Conservation (phyloP, 2,329 filamentous ascomycete genomes). For the Alternaria solani region DNA sequence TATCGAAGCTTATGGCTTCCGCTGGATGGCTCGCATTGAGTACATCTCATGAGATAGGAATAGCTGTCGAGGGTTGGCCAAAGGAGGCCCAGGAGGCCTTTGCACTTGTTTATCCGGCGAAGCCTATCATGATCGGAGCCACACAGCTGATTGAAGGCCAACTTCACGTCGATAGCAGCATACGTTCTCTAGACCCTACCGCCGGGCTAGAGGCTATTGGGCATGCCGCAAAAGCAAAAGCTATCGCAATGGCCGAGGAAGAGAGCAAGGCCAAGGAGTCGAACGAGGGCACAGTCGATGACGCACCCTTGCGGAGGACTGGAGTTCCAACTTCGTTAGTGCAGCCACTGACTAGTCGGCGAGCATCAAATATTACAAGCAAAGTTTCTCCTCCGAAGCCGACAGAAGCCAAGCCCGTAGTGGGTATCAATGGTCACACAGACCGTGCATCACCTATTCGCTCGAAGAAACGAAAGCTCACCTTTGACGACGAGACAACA, state of each 20-base stretch:
- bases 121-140: constrained; percentile 65
- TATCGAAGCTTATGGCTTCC: constrained; percentile 67
- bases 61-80: constrained; percentile 75
- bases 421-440: not conserved
- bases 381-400: constrained; percentile 34
- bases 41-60: constrained; percentile 76
- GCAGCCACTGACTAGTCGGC: constrained; percentile 42
- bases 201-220: constrained; percentile 40
- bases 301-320: constrained; percentile 39
- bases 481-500: constrained; percentile 39
- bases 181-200: constrained; percentile 35
- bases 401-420: not conserved
- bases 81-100: constrained; percentile 67
- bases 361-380: constrained; percentile 28
- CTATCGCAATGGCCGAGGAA: constrained; percentile 32
- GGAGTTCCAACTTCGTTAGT: constrained; percentile 54
- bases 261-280: constrained; percentile 25
- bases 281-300: constrained; percentile 6
- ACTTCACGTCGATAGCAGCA: constrained; percentile 58
- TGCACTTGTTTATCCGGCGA: constrained; percentile 64
- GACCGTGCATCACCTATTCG: constrained; percentile 24
- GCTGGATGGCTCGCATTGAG: constrained; percentile 72
- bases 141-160: constrained; percentile 66
- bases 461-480: constrained; percentile 45
- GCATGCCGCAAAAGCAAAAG: constrained; percentile 35